phyloP scores from a whole-genome alignment of 371 early-diverging fungal species.

The Mortierella sp. region DNA sequence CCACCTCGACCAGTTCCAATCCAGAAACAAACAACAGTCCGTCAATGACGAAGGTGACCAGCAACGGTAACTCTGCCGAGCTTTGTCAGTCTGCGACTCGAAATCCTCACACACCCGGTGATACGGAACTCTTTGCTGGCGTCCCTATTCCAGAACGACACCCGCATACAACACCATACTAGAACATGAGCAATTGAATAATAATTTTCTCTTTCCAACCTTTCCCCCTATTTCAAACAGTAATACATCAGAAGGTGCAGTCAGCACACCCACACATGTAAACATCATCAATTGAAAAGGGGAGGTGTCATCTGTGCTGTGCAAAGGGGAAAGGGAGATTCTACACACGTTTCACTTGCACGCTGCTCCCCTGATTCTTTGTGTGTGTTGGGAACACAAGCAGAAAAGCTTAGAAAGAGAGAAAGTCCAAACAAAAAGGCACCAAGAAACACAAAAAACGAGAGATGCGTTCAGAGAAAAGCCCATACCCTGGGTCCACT shows the following conservation, averaged over 20 bases:
- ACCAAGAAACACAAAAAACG: neutral
- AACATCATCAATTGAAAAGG: no score
- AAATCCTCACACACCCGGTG: neutral
- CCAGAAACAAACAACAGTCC: neutral
- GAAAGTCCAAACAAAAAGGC: neutral
- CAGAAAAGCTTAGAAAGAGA: neutral
- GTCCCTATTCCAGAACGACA: neutral
- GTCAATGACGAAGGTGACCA: neutral
- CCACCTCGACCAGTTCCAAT: neutral
- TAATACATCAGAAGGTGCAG: neutral
- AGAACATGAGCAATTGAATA: neutral
- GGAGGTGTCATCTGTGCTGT: no score
- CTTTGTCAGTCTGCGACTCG: neutral
- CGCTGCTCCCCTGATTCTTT: neutral
- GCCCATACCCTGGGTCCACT: neutral
- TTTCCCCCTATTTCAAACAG: neutral
- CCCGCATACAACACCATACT: neutral
- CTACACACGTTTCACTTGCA: neutral
- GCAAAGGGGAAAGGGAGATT: no score
- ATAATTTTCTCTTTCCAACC: neutral
- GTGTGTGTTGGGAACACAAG: neutral
- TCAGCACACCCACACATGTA: neutral
- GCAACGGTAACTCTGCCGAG: neutral
- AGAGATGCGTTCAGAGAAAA: conserved; percentile 8
- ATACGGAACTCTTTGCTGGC: neutral